Evolutionary conservation across 495 filamentous ascomycete species (phyloP).

Genomic region (Umbilicaria muhlenbergii): DNA sequence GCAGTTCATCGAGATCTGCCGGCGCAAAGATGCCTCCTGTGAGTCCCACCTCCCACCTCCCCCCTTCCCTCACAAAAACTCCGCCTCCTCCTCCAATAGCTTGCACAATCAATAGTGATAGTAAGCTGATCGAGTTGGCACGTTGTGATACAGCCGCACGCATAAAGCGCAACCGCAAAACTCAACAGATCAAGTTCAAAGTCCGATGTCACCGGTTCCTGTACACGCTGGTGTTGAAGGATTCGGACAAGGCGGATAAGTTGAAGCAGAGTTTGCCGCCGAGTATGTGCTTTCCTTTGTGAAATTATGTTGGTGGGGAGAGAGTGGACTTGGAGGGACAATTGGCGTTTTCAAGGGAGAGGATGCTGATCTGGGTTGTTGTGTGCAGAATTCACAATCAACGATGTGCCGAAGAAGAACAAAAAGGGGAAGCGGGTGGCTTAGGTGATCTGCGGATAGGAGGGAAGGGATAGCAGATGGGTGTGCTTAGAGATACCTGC

Average conservation of each 20-base stretch:
- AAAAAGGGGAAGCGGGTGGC: slow-evolving; percentile 39
- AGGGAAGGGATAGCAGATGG: neutral
- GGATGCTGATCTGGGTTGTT: slow-evolving; percentile 15
- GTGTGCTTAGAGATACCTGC: no score
- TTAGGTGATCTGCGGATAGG: neutral
- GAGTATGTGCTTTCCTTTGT: slow-evolving; percentile 40
- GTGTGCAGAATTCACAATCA: slow-evolving; percentile 50
- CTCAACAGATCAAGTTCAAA: slow-evolving; percentile 98
- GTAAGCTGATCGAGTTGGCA: no score
- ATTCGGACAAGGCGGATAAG: slow-evolving; percentile 98
- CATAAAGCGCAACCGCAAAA: slow-evolving; percentile 88
- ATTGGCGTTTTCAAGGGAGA: neutral
- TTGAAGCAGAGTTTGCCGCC: slow-evolving; percentile 97
- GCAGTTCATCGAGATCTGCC: slow-evolving; percentile 99
- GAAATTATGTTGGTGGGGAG: no score
- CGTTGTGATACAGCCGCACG: slow-evolving; percentile 52
- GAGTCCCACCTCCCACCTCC: slow-evolving; percentile 22
- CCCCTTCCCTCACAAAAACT: neutral
- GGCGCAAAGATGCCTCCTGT: slow-evolving; percentile 96
- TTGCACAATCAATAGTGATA: no score
- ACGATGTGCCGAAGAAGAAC: slow-evolving; percentile 62
- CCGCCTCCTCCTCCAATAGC: neutral
- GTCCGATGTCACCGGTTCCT: slow-evolving; percentile 89
- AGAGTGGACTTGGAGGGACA: no score
- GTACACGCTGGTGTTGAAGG: slow-evolving; percentile 95